A percentile compares a stretch with the other conserved stretches of the same genome.
Conservation (phyloP, 352 stramenopile genomes). For the Pythium monospermum region DNA sequence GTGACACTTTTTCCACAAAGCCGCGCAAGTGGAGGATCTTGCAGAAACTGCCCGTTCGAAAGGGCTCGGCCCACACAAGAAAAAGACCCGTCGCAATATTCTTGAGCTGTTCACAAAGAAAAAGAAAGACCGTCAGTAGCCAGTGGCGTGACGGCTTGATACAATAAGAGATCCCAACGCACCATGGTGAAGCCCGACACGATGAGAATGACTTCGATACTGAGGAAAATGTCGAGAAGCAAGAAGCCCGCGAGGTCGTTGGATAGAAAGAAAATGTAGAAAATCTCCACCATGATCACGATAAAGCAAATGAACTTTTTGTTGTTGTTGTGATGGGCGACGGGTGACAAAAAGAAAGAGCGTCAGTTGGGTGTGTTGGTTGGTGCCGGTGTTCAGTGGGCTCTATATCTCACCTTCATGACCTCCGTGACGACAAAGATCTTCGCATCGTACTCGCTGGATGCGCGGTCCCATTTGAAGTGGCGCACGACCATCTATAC, state of each 20-base stretch:
- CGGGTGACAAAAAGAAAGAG: too few relatives aligned
- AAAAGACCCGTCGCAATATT: constrained; percentile 80
- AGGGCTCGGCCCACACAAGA: constrained; percentile 80
- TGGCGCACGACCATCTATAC: constrained; percentile 61
- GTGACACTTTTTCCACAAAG: constrained; percentile 73
- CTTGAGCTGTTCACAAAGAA: constrained; percentile 64
- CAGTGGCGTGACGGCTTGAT: too few relatives aligned
- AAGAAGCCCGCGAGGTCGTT: constrained; percentile 58
- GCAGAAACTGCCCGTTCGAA: constrained; percentile 64
- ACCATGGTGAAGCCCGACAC: constrained; percentile 67
- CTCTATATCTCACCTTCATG: constrained; percentile 50
- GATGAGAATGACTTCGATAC: constrained; percentile 55
- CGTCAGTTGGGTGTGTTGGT: too few relatives aligned
- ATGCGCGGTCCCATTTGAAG: constrained; percentile 70
- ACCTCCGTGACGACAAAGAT: constrained; percentile 78
- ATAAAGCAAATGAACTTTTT: constrained; percentile 59
- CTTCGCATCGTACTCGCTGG: constrained; percentile 60
- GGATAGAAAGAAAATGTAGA: constrained; percentile 79
- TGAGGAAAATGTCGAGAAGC: constrained; percentile 62
- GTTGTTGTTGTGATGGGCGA: not conserved
- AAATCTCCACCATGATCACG: constrained; percentile 76
- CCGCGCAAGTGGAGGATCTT: constrained; percentile 42
- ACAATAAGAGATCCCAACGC: too few relatives aligned
- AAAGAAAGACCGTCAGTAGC: too few relatives aligned
- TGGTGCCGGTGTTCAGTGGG: too few relatives aligned